Conservation (phyloP, 306 rosid species). For the Corylus americana region DNA sequence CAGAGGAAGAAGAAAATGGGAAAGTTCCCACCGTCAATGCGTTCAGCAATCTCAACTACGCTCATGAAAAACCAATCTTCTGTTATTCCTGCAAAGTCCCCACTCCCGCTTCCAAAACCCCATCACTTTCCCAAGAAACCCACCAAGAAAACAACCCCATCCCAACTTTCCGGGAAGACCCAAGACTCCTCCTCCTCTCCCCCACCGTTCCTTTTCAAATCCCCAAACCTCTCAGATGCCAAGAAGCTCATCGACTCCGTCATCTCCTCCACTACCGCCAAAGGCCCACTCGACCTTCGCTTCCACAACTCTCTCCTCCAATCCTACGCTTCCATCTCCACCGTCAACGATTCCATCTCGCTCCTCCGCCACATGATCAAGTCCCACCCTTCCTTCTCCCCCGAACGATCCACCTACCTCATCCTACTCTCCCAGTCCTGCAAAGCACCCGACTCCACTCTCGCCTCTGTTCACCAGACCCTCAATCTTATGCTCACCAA, state of each 20-base stretch:
- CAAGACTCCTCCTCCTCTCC: not conserved
- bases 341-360: conserved; percentile 59
- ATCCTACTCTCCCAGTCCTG: conserved; percentile 63
- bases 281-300: conserved; percentile 39
- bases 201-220: conserved; percentile 40
- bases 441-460: conserved; percentile 42
- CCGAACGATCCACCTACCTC: conserved; percentile 70
- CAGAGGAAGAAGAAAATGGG: conserved; percentile 48
- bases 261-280: conserved; percentile 26
- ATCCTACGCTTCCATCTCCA: conserved; percentile 65
- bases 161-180: conserved; percentile 24
- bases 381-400: conserved; percentile 56
- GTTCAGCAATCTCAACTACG: conserved; percentile 49
- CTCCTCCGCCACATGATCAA: conserved; percentile 74
- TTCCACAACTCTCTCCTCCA: conserved; percentile 65
- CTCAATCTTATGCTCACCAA: conserved; percentile 67
- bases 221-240: conserved; percentile 71
- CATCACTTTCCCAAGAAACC: conserved; percentile 30
- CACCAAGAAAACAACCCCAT: conserved; percentile 19
- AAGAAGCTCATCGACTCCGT: conserved; percentile 55
- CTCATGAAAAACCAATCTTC: conserved; percentile 42
- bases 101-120: conserved; percentile 25
- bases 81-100: conserved; percentile 21
- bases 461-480: conserved; percentile 55
- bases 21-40: conserved; percentile 65